Conservation (phyloP, 306 rosid species). For the Argentina anserina region DNA sequence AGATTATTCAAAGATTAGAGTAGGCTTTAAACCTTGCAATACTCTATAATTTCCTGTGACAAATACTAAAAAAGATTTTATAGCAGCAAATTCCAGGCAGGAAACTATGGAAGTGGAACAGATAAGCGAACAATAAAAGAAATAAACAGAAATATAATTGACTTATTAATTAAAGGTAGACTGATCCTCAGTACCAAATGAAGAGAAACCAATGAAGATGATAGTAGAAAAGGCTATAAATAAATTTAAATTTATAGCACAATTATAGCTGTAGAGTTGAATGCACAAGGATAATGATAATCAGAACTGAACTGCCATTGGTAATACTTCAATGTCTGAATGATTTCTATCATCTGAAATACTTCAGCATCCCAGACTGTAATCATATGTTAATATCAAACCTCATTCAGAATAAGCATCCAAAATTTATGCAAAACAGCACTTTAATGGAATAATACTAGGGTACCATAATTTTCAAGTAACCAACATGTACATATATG, state of each 20-base stretch:
- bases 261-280: background rate
- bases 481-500: background rate
- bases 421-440: background rate
- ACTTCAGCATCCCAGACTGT: background rate
- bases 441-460: background rate
- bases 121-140: background rate
- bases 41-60: background rate
- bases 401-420: background rate
- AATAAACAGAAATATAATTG: background rate
- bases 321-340: background rate
- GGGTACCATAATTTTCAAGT: background rate
- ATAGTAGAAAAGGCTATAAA: background rate
- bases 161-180: conserved; percentile 4
- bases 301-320: background rate
- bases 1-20: background rate
- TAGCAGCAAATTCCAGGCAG: background rate
- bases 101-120: background rate
- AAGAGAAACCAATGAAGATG: background rate
- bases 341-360: background rate
- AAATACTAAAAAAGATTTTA: background rate
- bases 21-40: background rate
- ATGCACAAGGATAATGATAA: background rate
- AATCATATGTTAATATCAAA: background rate
- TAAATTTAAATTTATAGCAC: background rate
- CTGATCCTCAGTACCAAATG: background rate